Percentiles rank a stretch among this genome's conserved stretches.
These are phyloP conservation scores for Akebia trifoliata DNA, from an alignment of 164 flowering plant species.

Conservation along the genomic window DNA sequence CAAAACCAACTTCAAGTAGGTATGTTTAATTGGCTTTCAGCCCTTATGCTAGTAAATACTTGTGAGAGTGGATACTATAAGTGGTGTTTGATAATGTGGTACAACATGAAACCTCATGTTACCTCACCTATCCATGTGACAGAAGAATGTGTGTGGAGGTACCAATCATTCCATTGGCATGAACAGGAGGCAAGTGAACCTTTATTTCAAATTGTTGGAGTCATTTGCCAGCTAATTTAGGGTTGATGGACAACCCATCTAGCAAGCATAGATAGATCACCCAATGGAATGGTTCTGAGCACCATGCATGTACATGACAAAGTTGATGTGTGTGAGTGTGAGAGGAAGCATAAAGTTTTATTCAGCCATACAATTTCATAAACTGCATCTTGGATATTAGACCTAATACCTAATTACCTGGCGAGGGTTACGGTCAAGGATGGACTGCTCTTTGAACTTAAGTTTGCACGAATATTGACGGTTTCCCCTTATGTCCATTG, in stretches of 20 bases:
- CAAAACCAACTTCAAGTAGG: neutral
- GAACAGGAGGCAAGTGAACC: too few species aligned
- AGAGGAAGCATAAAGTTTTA: too few species aligned
- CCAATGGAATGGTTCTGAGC: too few species aligned
- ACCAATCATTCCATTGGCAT: neutral
- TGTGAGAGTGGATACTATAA: neutral
- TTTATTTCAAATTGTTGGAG: neutral
- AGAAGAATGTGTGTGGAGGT: neutral
- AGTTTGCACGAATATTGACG: slow-evolving; percentile 72
- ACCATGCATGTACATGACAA: too few species aligned
- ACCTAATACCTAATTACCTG: slow-evolving; percentile 42
- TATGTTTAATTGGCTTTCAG: neutral
- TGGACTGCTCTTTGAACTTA: slow-evolving; percentile 81
- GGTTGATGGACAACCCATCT: too few species aligned
- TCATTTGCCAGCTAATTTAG: neutral
- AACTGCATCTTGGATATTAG: neutral
- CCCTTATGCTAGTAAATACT: neutral
- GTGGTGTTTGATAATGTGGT: neutral
- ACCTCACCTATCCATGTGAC: neutral
- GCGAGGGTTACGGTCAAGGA: slow-evolving; percentile 83
- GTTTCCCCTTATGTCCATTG: slow-evolving; percentile 74
- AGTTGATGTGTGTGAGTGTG: too few species aligned
- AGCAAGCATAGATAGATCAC: too few species aligned
- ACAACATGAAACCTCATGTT: slow-evolving; percentile 4
- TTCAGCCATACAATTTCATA: too few species aligned